Base-by-base conservation (phyloP, 2,329 filamentous ascomycete genomes). In the Colletotrichum abscissum region DNA sequence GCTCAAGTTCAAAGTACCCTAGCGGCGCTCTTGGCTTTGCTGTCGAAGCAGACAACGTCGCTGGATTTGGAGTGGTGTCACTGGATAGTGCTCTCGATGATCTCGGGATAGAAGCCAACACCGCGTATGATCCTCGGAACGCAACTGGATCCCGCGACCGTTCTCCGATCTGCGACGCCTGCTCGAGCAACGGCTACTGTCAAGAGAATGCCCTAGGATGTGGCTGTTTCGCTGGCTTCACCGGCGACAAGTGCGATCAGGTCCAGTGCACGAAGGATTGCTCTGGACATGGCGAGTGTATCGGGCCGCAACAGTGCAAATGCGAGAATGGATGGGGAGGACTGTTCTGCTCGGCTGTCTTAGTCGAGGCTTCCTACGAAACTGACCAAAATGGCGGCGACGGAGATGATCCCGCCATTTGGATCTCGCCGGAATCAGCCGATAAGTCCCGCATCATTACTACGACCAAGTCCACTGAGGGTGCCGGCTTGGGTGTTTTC, bases 371-470 rank as follows among this genome's bases (percentile, higher is more conserved):
- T 1, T 78, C 79, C 2, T 82, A 80, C 58, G 85, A 87, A 75
- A 87, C 86, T 0, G 84, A 86, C 14, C 80, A 82, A 12, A 83
- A 83, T 19, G 84, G 84, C 0, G 83, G 77, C 1, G 86, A 87
- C 28, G 85, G 86, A 0, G 85, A 87, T 46, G 86, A 87, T 62
- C 86, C 86, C 0, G 85, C 85, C 0, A 84, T 87, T 28, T 88
- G 85, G 86, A 84, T 87, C 63, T 86, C 85, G 0, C 84, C 85
- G 0, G 75, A 78, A 1, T 76, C 81, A 0, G 80, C 81, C 0
- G 81, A 82, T 0, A 77, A 84, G 59, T 89, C 87, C 5, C 86
- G 82, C 22, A 84, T 89, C 42, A 84, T 89, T 35, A 88, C 86
- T 0, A 89, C 88, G 0, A 87, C 85, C 14, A 89, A 89, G 75